phyloP scores from a whole-genome alignment of 306 rosid species.

The Citrullus mucosospermus region DNA sequence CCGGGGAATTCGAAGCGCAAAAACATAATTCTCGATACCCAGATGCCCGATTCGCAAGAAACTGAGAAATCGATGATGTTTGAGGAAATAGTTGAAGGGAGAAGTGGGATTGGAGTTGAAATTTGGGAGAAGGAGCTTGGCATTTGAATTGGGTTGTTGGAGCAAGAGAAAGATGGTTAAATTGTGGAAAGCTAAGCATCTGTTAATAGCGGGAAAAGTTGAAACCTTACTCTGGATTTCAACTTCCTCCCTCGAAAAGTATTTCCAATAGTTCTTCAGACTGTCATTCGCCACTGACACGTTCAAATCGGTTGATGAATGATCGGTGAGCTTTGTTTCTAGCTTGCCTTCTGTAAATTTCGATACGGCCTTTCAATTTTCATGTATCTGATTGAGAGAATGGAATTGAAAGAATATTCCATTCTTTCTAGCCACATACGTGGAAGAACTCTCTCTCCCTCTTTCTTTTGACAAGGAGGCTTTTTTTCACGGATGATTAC shows the following conservation, averaged over 20 bases:
- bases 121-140: slow-evolving; percentile 12
- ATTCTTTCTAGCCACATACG: not conserved
- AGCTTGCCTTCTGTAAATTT: not conserved
- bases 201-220: slow-evolving; percentile 52
- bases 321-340: not conserved
- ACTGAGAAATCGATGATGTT: slow-evolving; percentile 7
- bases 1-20: slow-evolving; percentile 10
- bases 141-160: slow-evolving; percentile 7
- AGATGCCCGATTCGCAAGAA: slow-evolving; percentile 17
- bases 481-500: no score
- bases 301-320: not conserved
- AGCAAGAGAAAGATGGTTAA: slow-evolving; percentile 23
- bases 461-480: no score
- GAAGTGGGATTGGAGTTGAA: slow-evolving; percentile 18
- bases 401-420: not conserved
- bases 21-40: slow-evolving; percentile 19
- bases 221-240: not conserved
- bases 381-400: not conserved
- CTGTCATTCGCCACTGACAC: not conserved
- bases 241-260: not conserved
- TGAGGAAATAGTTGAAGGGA: slow-evolving; percentile 1
- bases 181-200: slow-evolving; percentile 36
- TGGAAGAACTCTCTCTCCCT: no score
- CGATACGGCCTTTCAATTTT: not conserved
- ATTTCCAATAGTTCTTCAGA: not conserved